Evolutionary conservation across 2,329 filamentous ascomycete species (phyloP).

Genomic region (Xylaria sp.): DNA sequence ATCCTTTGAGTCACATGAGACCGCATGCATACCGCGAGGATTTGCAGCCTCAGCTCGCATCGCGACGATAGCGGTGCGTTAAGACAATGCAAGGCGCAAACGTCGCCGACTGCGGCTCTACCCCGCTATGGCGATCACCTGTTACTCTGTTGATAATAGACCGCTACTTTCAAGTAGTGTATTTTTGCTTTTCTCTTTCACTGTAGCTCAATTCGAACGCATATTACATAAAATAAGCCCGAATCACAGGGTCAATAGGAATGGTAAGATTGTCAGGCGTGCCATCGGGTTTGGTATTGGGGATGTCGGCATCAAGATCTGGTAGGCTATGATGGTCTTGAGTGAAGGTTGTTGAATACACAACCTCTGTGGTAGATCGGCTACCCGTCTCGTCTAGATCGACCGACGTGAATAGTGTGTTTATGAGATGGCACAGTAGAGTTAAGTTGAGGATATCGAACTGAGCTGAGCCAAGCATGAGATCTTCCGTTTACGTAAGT

Average conservation of each 20-base stretch:
- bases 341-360: neutral
- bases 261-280: neutral
- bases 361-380: neutral
- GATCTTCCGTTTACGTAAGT: too few relatives aligned
- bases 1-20: neutral
- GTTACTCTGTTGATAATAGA: neutral
- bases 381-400: neutral
- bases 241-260: neutral
- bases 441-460: too few relatives aligned
- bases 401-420: neutral
- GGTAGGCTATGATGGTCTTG: neutral
- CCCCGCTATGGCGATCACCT: neutral
- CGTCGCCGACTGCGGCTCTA: neutral
- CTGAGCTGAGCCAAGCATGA: too few relatives aligned
- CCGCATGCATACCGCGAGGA: neutral
- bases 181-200: neutral
- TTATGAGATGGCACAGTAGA: neutral
- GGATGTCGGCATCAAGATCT: neutral
- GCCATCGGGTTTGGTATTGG: neutral
- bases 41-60: neutral
- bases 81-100: neutral
- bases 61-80: neutral
- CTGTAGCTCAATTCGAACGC: neutral
- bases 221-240: neutral
- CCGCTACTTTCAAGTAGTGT: neutral